Conservation (phyloP, 2,329 filamentous ascomycete genomes). For the Chrysoporthe cubensis region DNA sequence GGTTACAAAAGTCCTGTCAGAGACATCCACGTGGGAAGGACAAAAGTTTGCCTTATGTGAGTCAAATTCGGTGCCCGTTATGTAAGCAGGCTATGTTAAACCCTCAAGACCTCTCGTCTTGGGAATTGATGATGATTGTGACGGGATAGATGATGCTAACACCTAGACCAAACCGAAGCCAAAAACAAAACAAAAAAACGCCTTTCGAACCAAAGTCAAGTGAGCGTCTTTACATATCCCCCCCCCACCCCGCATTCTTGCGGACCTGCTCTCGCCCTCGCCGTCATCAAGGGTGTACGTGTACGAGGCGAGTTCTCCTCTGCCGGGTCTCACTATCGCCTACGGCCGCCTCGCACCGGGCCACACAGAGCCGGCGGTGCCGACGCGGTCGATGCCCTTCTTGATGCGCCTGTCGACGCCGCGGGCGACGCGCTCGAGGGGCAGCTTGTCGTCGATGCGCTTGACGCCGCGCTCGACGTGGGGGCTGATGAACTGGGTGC, state of each 20-base stretch:
- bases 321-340: not conserved
- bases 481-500: slow-evolving; percentile 54
- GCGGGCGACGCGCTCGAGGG: slow-evolving; percentile 55
- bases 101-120: too few species aligned
- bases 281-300: too few species aligned
- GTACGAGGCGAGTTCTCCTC: too few species aligned
- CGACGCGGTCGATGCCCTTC: slow-evolving; percentile 46
- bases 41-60: too few species aligned
- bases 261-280: not conserved
- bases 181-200: not conserved
- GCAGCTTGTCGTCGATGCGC: slow-evolving; percentile 51
- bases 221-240: not conserved
- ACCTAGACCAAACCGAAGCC: not conserved
- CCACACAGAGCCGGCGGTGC: slow-evolving; percentile 9
- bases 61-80: too few species aligned
- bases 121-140: too few species aligned
- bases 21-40: too few species aligned
- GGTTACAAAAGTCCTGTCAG: too few species aligned
- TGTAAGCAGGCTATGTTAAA: too few species aligned
- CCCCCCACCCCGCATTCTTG: not conserved
- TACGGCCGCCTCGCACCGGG: not conserved
- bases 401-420: slow-evolving; percentile 53
- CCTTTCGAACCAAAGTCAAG: not conserved
- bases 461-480: slow-evolving; percentile 50
- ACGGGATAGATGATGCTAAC: too few species aligned